Percentiles rank a stretch among this genome's conserved stretches.
Conservation (phyloP, 805 yeast species). For the Yamadazyma insecticola region DNA sequence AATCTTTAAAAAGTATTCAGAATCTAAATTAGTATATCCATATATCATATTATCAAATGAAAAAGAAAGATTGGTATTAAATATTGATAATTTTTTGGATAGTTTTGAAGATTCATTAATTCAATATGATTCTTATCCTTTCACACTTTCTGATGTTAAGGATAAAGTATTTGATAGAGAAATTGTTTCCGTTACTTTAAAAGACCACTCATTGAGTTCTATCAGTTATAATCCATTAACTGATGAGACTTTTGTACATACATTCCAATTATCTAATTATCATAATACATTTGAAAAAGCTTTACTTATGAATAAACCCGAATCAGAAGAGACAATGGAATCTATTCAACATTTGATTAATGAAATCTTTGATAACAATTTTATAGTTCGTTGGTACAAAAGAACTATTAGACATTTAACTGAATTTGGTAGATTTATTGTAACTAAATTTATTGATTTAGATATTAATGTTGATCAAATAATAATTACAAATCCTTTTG, state of each 20-base stretch:
- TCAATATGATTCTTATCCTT: conserved; percentile 8
- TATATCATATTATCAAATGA: conserved; percentile 6
- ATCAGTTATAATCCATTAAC: conserved; percentile 3
- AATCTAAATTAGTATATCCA: conserved; percentile 2
- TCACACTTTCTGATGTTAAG: conserved; percentile 1
- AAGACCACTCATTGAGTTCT: conserved; percentile 1
- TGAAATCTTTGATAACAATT: conserved; percentile 17
- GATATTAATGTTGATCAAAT: conserved; percentile 2
- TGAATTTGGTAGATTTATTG: conserved; percentile 25
- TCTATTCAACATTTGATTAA: conserved; percentile 29
- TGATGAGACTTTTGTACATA: conserved; percentile 1
- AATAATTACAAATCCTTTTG: conserved; percentile 16
- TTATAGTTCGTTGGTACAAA: conserved; percentile 22
- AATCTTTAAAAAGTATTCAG: conserved; percentile 4
- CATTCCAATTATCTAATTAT: conserved; percentile 3
- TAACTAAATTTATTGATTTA: conserved; percentile 8
- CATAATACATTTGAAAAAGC: conserved; percentile 6
- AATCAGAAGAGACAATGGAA: conserved; percentile 20
- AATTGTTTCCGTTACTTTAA: conserved; percentile 4
- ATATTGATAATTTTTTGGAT: conserved; percentile 6
- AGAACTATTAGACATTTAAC: conserved; percentile 29
- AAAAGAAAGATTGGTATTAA: conserved; percentile 8
- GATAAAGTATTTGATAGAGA: conserved; percentile 8
- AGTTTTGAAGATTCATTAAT: conserved; percentile 9
- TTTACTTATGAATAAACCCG: conserved; percentile 25